These are phyloP conservation scores for Neurospora pannonica DNA, from an alignment of 495 filamentous ascomycete genomes.

Conservation along the genomic window DNA sequence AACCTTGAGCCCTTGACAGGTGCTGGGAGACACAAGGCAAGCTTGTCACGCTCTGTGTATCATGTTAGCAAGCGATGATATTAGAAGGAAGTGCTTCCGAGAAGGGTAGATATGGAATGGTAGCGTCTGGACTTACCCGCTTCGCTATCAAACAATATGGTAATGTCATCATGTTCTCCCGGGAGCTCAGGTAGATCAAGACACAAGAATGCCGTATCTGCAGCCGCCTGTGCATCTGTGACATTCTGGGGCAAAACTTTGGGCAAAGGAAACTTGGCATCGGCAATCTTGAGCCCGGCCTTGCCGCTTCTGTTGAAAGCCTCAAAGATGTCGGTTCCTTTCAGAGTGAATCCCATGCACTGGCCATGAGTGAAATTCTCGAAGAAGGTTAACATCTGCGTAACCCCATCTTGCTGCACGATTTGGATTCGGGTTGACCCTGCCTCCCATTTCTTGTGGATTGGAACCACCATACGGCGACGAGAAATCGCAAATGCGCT, in stretches of 20 bases:
- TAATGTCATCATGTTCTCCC: conserved; percentile 82
- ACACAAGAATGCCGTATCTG: conserved; percentile 59
- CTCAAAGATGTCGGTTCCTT: conserved; percentile 72
- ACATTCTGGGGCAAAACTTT: conserved; percentile 43
- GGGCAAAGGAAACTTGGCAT: conserved; percentile 84
- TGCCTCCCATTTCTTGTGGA: conserved; percentile 86
- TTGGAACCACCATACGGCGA: conserved; percentile 78
- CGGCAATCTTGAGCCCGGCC: conserved; percentile 61
- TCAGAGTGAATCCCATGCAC: conserved; percentile 80
- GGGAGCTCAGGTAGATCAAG: conserved; percentile 81
- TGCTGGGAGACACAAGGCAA: conserved; percentile 34
- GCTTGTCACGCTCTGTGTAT: conserved; percentile 32
- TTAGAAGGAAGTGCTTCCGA: neutral
- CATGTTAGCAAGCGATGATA: conserved; percentile 14
- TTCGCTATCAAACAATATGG: conserved; percentile 70
- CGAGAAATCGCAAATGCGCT: conserved; percentile 70
- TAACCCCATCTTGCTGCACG: conserved; percentile 58
- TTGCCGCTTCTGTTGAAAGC: conserved; percentile 56
- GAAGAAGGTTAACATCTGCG: conserved; percentile 76
- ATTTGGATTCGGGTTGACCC: conserved; percentile 65
- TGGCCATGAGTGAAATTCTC: conserved; percentile 70
- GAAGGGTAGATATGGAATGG: neutral
- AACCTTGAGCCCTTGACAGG: conserved; percentile 36
- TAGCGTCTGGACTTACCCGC: conserved; percentile 48
- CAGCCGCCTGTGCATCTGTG: conserved; percentile 18